Evolutionary conservation across 2,329 filamentous ascomycete species (phyloP), one percentile per base, ranked within the genome.

Genomic region (Diaporthe sp.): DNA sequence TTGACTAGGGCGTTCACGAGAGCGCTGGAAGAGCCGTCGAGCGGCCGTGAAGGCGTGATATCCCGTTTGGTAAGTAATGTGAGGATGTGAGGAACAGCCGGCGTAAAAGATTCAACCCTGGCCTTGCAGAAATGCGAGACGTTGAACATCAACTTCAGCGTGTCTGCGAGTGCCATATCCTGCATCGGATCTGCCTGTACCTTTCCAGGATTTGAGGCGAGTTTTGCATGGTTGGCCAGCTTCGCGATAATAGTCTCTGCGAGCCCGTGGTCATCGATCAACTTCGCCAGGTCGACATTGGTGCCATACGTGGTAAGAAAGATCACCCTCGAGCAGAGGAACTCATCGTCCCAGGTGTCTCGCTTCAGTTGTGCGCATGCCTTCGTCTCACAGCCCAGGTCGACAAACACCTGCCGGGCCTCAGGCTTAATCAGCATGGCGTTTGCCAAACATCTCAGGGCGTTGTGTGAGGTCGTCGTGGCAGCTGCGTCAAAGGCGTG

Each of bases 121-220:
- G 92, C 88, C 5, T 92, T 91, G 78, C 93, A 93, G 80, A 92
- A 92, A 79, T 96, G 92, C 2, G 94, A 94, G 72, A 98, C 88
- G 83, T 98, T 98, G 88, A 97, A 98, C 70, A 98, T 85, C 55
- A 98, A 88, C 81, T 98, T 98, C 68, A 97, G 86, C 0, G 94
- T 96, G 83, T 98, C 96, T 12, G 88, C 89, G 51, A 98, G 88
- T 0, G 96, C 95, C 91, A 96, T 92, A 75, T 94, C 92, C 78
- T 94, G 92, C 89, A 96, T 94, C 0, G 90, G 89, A 57, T 90
- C 85, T 17, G 78, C 78, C 15, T 80, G 81, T 34, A 81, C 78
- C 61, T 83, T 84, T 61, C 80, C 79, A n/a, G 62, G 37, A 53
- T 81, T 80, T 28, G 77, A 76, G 12, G 83, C 72, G 4, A 84